Conservation (phyloP, 805 yeast species). For the Candida orba region DNA sequence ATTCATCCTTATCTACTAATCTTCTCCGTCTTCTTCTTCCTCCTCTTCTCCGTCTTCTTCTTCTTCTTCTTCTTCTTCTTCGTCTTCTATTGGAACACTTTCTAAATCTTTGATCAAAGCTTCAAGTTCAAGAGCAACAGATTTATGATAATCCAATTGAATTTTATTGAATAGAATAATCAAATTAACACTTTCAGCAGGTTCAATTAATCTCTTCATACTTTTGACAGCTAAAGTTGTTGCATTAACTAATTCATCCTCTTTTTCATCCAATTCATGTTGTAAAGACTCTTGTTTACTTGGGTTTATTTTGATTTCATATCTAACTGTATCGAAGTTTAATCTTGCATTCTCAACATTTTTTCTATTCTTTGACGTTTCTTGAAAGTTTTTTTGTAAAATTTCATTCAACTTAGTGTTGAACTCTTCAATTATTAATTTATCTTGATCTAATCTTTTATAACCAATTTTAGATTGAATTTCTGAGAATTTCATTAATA, state of each 20-base stretch:
- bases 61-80: constrained; percentile 29
- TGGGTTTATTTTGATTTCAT: constrained; percentile 37
- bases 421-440: constrained; percentile 49
- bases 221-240: constrained; percentile 73
- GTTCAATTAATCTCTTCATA: constrained; percentile 66
- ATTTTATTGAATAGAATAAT: constrained; percentile 62
- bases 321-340: constrained; percentile 62
- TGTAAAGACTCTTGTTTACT: constrained; percentile 15
- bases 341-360: constrained; percentile 64
- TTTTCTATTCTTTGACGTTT: constrained; percentile 53
- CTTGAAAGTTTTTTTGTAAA: constrained; percentile 51
- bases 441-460: constrained; percentile 65
- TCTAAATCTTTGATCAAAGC: constrained; percentile 38
- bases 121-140: constrained; percentile 42
- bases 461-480: constrained; percentile 57
- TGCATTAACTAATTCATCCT: constrained; percentile 75
- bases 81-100: constrained; percentile 37
- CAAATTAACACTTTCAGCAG: constrained; percentile 55
- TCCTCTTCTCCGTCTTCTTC: constrained; percentile 21
- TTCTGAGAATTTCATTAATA: constrained; percentile 41
- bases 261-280: constrained; percentile 36
- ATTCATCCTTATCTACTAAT: background rate
- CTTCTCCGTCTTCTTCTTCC: constrained; percentile 4
- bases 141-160: constrained; percentile 58
- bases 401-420: constrained; percentile 47